Percentiles rank a stretch among this genome's conserved stretches.
Conservation (phyloP, 1,284 basidiomycete species). For the Sphaerobolus stellatus region DNA sequence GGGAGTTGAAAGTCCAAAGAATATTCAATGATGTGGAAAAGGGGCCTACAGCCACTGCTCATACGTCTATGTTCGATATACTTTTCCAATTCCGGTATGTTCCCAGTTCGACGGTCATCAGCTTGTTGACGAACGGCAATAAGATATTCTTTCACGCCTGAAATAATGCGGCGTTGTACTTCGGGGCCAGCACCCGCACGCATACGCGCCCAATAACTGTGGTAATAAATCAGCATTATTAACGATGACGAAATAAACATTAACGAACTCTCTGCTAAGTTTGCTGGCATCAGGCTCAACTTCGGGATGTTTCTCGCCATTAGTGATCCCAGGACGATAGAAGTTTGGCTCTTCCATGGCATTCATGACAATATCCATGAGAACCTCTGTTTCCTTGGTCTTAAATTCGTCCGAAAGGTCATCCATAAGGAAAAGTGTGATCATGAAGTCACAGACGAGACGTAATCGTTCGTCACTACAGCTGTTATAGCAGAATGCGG, state of each 20-base stretch:
- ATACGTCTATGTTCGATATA: conserved; percentile 36
- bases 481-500: conserved; percentile 62
- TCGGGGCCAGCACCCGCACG: neutral
- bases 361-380: conserved; percentile 52
- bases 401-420: conserved; percentile 60
- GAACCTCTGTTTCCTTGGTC: conserved; percentile 45
- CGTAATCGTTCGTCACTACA: conserved; percentile 56
- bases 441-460: conserved; percentile 57
- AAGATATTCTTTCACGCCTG: neutral
- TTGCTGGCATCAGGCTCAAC: conserved; percentile 27
- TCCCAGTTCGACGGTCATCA: conserved; percentile 27
- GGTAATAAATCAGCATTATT: neutral
- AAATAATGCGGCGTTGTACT: neutral
- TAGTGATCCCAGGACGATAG: conserved; percentile 33
- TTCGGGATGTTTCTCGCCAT: conserved; percentile 20
- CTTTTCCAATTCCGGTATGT: conserved; percentile 37
- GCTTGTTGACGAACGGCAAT: conserved; percentile 1
- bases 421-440: conserved; percentile 57
- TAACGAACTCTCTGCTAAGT: conserved; percentile 15
- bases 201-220: conserved; percentile 2
- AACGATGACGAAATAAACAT: neutral
- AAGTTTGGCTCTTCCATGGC: conserved; percentile 46
- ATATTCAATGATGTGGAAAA: conserved; percentile 42
- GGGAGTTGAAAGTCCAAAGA: conserved; percentile 40
- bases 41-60: conserved; percentile 38